These are phyloP conservation scores for Asclepias syriaca DNA, from an alignment of 257 asterid genomes.

Conservation along the genomic window DNA sequence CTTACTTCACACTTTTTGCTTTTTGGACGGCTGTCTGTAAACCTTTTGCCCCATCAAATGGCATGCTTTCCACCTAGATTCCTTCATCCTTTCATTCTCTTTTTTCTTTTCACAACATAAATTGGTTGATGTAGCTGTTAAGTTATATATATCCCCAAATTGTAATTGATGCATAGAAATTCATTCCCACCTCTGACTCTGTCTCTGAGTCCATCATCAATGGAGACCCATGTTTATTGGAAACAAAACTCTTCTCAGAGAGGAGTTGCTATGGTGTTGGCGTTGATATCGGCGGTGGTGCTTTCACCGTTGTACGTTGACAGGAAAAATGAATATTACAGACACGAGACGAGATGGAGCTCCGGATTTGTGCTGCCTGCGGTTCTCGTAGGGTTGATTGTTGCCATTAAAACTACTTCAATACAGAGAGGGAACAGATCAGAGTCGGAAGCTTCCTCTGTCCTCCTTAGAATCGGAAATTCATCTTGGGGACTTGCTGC, in stretches of 20 bases:
- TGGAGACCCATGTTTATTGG: slow-evolving; percentile 35
- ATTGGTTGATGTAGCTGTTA: slow-evolving; percentile 3
- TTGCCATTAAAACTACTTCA: slow-evolving; percentile 58
- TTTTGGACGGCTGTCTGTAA: slow-evolving; percentile 61
- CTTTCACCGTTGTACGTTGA: slow-evolving; percentile 60
- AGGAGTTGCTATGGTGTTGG: slow-evolving; percentile 58
- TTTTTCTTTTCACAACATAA: slow-evolving; percentile 30
- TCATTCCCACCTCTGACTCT: slow-evolving; percentile 14
- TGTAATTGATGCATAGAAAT: slow-evolving; percentile 18
- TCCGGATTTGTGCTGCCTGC: slow-evolving; percentile 55
- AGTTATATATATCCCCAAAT: neutral
- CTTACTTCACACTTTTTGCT: slow-evolving; percentile 23
- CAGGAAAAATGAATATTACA: slow-evolving; percentile 26
- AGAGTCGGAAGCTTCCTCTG: slow-evolving; percentile 24
- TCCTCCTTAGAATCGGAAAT: slow-evolving; percentile 42
- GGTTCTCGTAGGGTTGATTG: slow-evolving; percentile 54
- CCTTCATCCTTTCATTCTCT: slow-evolving; percentile 24
- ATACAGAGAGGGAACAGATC: slow-evolving; percentile 6
- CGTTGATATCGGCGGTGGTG: slow-evolving; percentile 48
- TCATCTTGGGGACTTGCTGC: slow-evolving; percentile 73
- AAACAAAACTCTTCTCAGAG: slow-evolving; percentile 49
- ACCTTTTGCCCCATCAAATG: slow-evolving; percentile 26
- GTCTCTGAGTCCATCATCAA: slow-evolving; percentile 10
- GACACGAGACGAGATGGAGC: slow-evolving; percentile 50
- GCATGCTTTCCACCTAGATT: slow-evolving; percentile 45